Evolutionary conservation across 352 stramenopile genomes (phyloP).

Genomic region (Globisporangium acanthophoron): DNA sequence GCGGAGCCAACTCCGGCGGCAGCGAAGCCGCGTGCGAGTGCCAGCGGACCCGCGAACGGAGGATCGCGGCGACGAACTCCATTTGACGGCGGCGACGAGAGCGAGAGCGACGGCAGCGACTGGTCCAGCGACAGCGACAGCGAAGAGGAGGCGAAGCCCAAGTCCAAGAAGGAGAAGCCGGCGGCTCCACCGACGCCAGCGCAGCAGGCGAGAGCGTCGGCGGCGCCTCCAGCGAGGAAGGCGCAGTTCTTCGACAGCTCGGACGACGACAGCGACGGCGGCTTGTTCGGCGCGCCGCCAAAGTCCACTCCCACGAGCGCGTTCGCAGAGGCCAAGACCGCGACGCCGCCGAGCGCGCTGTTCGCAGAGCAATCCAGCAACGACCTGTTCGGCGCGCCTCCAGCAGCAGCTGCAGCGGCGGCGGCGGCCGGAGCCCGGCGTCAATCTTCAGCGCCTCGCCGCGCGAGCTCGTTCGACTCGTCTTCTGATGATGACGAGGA

Average conservation of each 20-base stretch:
- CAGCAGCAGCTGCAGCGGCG: background rate
- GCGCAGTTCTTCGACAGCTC: constrained; percentile 54
- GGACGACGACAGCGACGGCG: constrained; percentile 54
- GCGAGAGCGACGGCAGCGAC: constrained; percentile 36
- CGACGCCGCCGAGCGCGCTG: constrained; percentile 12
- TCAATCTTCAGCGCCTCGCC: background rate
- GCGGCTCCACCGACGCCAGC: background rate
- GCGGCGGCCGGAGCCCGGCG: constrained; percentile 7
- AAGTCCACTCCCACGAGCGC: constrained; percentile 17
- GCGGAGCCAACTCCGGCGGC: constrained; percentile 12
- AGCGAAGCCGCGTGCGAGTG: constrained; percentile 4
- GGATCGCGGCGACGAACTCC: constrained; percentile 28
- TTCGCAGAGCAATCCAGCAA: constrained; percentile 33
- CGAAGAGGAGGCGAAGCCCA: constrained; percentile 19
- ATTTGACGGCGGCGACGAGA: constrained; percentile 38
- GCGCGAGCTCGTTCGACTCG: constrained; percentile 21
- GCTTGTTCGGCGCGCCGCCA: constrained; percentile 39
- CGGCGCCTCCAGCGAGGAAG: constrained; percentile 14
- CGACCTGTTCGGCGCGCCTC: constrained; percentile 25
- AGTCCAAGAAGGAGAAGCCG: constrained; percentile 10
- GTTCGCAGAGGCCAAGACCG: constrained; percentile 20
- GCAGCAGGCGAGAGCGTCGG: too few species aligned
- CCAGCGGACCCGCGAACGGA: background rate
- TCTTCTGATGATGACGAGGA: constrained; percentile 22
- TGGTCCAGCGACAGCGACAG: constrained; percentile 46